Evolutionary conservation across 495 filamentous ascomycete species (phyloP).

Genomic region (Tricharina praecox): DNA sequence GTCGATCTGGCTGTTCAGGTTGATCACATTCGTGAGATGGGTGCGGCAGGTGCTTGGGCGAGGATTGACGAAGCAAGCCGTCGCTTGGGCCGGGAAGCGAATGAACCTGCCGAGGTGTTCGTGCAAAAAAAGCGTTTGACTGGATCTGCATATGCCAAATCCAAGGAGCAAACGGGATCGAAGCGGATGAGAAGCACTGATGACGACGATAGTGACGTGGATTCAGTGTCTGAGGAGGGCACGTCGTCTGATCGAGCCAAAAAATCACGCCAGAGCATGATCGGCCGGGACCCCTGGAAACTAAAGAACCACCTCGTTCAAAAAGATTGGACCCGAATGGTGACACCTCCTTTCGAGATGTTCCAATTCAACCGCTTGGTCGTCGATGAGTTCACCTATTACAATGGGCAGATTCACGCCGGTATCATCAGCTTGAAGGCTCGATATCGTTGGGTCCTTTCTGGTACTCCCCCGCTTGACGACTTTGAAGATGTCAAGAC

Average conservation of each 20-base stretch:
- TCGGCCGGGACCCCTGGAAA: constrained; percentile 17
- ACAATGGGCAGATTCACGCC: constrained; percentile 27
- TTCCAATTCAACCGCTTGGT: constrained; percentile 46
- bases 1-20: constrained; percentile 31
- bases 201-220: constrained; percentile 3
- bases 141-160: constrained; percentile 23
- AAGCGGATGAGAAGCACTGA: constrained; percentile 17
- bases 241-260: constrained; percentile 5
- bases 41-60: constrained; percentile 13
- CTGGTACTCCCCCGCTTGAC: constrained; percentile 44
- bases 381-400: constrained; percentile 50
- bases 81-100: constrained; percentile 4
- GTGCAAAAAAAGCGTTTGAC: constrained; percentile 26
- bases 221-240: constrained; percentile 11
- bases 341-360: constrained; percentile 36
- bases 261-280: not conserved
- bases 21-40: constrained; percentile 13
- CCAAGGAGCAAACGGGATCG: constrained; percentile 15
- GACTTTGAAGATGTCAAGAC: constrained; percentile 46
- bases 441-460: constrained; percentile 45
- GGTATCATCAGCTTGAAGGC: constrained; percentile 30
- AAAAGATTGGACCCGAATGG: constrained; percentile 20
- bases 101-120: constrained; percentile 16
- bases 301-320: constrained; percentile 7
- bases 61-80: constrained; percentile 18